Percentiles rank a stretch among this genome's conserved stretches.
These are phyloP conservation scores for Backusella parvicylindrica DNA, from an alignment of 192 early-diverging fungal genomes.

Conservation along the genomic window DNA sequence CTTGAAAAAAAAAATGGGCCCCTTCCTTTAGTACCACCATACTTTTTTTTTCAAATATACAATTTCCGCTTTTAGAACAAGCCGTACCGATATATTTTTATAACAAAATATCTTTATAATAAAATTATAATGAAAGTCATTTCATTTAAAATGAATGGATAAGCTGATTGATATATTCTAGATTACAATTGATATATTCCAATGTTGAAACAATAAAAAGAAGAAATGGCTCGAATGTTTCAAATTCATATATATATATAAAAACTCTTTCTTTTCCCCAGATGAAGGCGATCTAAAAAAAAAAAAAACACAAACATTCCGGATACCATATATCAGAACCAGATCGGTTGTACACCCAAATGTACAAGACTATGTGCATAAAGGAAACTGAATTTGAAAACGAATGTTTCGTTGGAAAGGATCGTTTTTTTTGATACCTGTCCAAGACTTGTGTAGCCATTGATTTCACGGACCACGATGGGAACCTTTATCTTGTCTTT, in stretches of 20 bases:
- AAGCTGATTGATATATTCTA: not conserved
- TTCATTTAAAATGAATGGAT: not conserved
- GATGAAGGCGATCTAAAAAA: not conserved
- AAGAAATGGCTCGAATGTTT: not conserved
- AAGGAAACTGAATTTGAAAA: not conserved
- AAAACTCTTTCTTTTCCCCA: not conserved
- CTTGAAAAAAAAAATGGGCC: not conserved
- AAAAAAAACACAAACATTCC: not conserved
- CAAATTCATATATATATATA: conserved; percentile 3
- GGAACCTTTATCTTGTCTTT: not conserved
- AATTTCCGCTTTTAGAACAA: not conserved
- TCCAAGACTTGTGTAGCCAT: not conserved
- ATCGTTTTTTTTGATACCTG: not conserved
- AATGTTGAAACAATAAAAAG: not conserved
- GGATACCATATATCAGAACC: not conserved
- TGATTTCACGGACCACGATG: not conserved
- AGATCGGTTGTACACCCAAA: not conserved
- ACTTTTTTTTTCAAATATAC: not conserved
- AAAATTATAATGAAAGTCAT: not conserved
- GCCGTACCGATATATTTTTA: not conserved
- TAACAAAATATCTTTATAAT: not conserved
- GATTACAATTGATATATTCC: not conserved
- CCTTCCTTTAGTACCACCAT: not conserved
- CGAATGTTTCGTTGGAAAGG: not conserved
- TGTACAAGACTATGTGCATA: not conserved